Base-by-base conservation (phyloP, 2,329 filamentous ascomycete genomes). In the Fusarium dimerum region DNA sequence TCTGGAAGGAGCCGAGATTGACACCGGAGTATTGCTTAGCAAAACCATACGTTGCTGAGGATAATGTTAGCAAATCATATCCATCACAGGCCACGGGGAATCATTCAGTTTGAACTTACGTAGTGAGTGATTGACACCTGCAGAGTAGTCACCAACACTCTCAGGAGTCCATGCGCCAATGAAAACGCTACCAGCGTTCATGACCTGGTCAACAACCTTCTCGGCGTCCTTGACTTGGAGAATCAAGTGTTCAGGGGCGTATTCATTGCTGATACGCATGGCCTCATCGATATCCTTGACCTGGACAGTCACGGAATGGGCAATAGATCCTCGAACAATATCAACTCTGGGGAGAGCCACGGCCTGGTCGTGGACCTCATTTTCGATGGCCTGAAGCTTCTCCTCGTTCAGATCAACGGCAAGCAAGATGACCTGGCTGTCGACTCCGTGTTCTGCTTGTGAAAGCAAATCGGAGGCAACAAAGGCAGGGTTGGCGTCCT, bases 1-100 rank as follows among this genome's bases (percentile, higher is more conserved):
- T 99, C 71, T 96, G 83, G 75, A 97, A 99, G 3, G 93, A 97
- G 32, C 85, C 91, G 6, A 99, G 83, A 72, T 96, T 99, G 68
- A 99, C 94, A 47, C 94, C 94, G 6, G 92, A 97, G 77, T 99
- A 99, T 73, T 99, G 94, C 76, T 96, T 96, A 45, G 94, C 94
- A 67, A 96, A 99, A 40, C 94, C 94, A 68, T 97, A 99, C 1
- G 94, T 99, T 47, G 94, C 92, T 96, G 62, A 11, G 16, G 16
- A 48, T 60, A 53, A 62, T 45, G 50, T 65, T 53, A 65, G 62
- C 52, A 18, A 26, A 39, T n/a, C 11, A 45, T 26, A 51, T 42
- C 12, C n/a, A 46, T 29, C 2, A 26, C n/a, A 11, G 17, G 29
- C 17, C 7, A 39, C 26, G 5, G 34, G 40, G 38, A 1, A 40